Percentiles rank a stretch among this genome's conserved stretches.
These are phyloP conservation scores for Penicillium sp. DNA, from an alignment of 2,329 filamentous ascomycete species.

Conservation along the genomic window DNA sequence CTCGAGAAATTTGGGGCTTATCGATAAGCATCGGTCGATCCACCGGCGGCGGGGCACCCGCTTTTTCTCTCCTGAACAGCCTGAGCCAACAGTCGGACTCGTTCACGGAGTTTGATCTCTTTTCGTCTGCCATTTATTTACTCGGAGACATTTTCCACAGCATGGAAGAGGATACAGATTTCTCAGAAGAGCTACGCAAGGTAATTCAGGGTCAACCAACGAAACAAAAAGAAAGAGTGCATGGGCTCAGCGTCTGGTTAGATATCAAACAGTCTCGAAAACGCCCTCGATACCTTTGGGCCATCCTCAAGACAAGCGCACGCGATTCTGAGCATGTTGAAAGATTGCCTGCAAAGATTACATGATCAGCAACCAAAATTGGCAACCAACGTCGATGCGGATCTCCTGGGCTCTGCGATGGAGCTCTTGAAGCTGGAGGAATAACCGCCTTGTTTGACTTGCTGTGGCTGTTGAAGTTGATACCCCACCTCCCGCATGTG, in stretches of 20 bases:
- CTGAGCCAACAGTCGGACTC: no score
- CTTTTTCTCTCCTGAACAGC: background rate
- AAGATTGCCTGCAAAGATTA: slow-evolving; percentile 27
- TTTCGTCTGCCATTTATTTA: no score
- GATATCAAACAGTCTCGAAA: slow-evolving; percentile 40
- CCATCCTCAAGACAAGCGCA: slow-evolving; percentile 34
- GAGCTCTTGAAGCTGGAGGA: slow-evolving; percentile 27
- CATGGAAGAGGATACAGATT: slow-evolving; percentile 14
- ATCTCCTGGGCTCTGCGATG: slow-evolving; percentile 31
- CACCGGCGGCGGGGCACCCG: background rate
- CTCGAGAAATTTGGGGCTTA: slow-evolving; percentile 18
- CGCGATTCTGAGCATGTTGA: slow-evolving; percentile 32
- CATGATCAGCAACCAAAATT: slow-evolving; percentile 12
- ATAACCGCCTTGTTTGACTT: slow-evolving; percentile 1
- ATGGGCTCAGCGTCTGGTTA: slow-evolving; percentile 6
- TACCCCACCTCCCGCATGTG: slow-evolving; percentile 7
- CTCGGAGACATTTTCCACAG: background rate
- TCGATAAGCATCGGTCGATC: slow-evolving; percentile 16
- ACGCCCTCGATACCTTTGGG: slow-evolving; percentile 37
- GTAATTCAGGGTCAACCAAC: slow-evolving; percentile 2
- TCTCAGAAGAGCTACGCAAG: slow-evolving; percentile 17
- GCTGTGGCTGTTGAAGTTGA: background rate
- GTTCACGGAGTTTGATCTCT: no score
- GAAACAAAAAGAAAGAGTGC: no score
- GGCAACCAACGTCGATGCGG: slow-evolving; percentile 20